phyloP scores from a whole-genome alignment of 495 filamentous ascomycete species.

The Bacidia gigantensis region DNA sequence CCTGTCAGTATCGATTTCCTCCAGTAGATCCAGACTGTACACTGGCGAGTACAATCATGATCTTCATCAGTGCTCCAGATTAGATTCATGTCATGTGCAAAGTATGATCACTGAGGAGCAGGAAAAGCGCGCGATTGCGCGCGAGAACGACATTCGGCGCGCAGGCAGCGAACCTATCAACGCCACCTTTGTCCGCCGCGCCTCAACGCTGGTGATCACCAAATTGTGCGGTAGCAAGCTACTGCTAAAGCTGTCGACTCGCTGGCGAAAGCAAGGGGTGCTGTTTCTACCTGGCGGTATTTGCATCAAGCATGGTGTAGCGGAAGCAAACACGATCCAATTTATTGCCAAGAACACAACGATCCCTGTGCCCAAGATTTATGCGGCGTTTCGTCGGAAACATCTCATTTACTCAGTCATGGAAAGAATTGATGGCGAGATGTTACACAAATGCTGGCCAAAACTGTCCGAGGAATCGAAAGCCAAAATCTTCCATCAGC shows the following conservation, averaged over 20 bases:
- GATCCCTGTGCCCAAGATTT: slow-evolving; percentile 38
- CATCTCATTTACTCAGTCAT: slow-evolving; percentile 36
- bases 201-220: background rate
- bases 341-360: slow-evolving; percentile 34
- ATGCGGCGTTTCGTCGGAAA: slow-evolving; percentile 32
- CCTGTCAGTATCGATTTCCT: too few species aligned
- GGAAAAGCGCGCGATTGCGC: too few species aligned
- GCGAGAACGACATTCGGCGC: too few species aligned
- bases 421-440: slow-evolving; percentile 35
- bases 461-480: slow-evolving; percentile 27
- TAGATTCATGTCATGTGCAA: too few species aligned
- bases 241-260: background rate
- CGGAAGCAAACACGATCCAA: slow-evolving; percentile 36
- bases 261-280: slow-evolving; percentile 4
- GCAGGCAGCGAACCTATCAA: too few species aligned
- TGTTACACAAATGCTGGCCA: slow-evolving; percentile 22
- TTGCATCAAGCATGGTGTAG: slow-evolving; percentile 30
- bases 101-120: too few species aligned
- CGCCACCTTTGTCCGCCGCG: too few species aligned
- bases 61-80: too few species aligned
- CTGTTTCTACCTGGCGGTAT: slow-evolving; percentile 25
- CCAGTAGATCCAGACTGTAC: too few species aligned
- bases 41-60: too few species aligned
- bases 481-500: slow-evolving; percentile 30
- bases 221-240: too few species aligned